Percentiles rank a stretch among this genome's conserved stretches.
Evolutionary conservation across 352 stramenopile species (phyloP).

Genomic region (Phytophthora vignae): DNA sequence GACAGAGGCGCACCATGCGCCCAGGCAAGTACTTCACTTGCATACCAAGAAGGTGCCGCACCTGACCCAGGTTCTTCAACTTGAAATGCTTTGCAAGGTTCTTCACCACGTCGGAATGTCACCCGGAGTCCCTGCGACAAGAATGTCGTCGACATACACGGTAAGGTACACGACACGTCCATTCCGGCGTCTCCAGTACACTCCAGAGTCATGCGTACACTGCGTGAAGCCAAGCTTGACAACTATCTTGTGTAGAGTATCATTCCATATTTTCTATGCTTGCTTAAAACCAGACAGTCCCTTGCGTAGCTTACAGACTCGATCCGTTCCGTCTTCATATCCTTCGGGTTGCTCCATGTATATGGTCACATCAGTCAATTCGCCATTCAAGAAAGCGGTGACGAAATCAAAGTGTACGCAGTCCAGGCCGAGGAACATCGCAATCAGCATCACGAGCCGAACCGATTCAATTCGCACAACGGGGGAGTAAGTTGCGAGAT

Average conservation of each 20-base stretch:
- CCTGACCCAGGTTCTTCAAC: conserved; percentile 6
- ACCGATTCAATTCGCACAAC: conserved; percentile 18
- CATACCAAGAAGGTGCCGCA: conserved; percentile 4
- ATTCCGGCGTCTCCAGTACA: conserved; percentile 5
- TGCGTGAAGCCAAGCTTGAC: background rate
- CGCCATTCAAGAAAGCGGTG: background rate
- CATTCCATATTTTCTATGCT: conserved; percentile 14
- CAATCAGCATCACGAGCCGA: conserved; percentile 5
- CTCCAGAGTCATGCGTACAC: conserved; percentile 6
- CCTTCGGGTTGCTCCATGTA: conserved; percentile 18
- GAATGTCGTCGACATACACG: conserved; percentile 9
- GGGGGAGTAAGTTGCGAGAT: conserved; percentile 9
- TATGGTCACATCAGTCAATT: background rate
- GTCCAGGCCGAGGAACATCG: background rate
- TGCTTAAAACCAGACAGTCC: conserved; percentile 1
- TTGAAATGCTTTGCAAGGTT: background rate
- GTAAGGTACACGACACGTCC: conserved; percentile 4
- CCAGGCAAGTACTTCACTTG: conserved; percentile 4
- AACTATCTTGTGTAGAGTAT: conserved; percentile 12
- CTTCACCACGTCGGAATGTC: background rate
- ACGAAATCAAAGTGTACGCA: conserved; percentile 4
- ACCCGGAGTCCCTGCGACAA: background rate
- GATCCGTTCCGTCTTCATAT: conserved; percentile 12
- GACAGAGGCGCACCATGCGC: background rate
- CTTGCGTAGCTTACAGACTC: conserved; percentile 8